phyloP scores from a whole-genome alignment of 1,139 yeast species.

The Geotrichum carabidarum region DNA sequence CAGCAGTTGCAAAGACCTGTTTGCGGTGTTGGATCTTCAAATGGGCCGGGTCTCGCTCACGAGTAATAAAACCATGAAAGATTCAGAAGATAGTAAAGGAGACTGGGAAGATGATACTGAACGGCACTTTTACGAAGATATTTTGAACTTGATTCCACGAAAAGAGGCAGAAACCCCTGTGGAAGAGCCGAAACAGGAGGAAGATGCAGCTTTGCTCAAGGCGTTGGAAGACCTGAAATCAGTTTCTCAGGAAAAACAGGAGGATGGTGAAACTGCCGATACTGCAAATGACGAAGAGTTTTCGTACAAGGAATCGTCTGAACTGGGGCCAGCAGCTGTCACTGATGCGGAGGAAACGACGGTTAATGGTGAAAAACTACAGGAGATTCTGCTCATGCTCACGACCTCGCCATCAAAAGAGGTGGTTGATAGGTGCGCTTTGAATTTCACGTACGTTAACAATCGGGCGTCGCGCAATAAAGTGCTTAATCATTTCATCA shows the following conservation, averaged over 20 bases:
- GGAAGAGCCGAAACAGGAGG: constrained; percentile 18
- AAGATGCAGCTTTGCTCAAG: constrained; percentile 11
- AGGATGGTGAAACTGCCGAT: constrained; percentile 11
- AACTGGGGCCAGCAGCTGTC: constrained; percentile 28
- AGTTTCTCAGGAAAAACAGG: constrained; percentile 9
- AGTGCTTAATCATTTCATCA: constrained; percentile 50
- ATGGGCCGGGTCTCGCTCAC: constrained; percentile 12
- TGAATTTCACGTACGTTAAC: constrained; percentile 55
- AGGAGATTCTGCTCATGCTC: constrained; percentile 26
- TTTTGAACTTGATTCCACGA: constrained; percentile 13
- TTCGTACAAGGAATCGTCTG: constrained; percentile 21
- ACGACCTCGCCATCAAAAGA: constrained; percentile 38
- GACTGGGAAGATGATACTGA: constrained; percentile 22
- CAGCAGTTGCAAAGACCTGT: constrained; percentile 14
- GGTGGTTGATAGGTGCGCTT: constrained; percentile 53
- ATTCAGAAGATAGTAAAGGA: constrained; percentile 13
- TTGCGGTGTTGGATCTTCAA: constrained; percentile 14
- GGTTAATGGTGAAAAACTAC: constrained; percentile 24
- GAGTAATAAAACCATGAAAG: constrained; percentile 15
- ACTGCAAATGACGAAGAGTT: constrained; percentile 17
- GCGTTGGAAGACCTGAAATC: constrained; percentile 11
- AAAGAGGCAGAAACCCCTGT: constrained; percentile 11
- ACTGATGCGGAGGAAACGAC: constrained; percentile 22
- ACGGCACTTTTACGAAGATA: constrained; percentile 18
- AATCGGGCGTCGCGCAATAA: constrained; percentile 72